A percentile compares a stretch with the other conserved stretches of the same genome.
phyloP scores from a whole-genome alignment of 306 rosid species.

The Astragalus membranaceus region DNA sequence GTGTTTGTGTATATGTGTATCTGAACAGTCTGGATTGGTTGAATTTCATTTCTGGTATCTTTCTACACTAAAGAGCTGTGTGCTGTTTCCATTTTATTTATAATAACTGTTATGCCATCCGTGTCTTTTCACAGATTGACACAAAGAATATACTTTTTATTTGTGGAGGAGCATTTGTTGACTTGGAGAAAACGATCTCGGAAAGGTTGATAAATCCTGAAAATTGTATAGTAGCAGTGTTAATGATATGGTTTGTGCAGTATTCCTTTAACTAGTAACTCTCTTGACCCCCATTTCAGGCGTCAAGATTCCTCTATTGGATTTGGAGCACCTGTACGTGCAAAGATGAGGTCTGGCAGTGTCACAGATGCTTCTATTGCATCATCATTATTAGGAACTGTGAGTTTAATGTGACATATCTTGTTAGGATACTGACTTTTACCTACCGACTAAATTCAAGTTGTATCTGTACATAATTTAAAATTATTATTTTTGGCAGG shows the following conservation, averaged over 20 bases:
- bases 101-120: conserved; percentile 1
- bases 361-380: conserved; percentile 78
- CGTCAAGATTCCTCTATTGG: conserved; percentile 96
- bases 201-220: conserved; percentile 63
- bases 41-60: conserved; percentile 1
- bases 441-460: not conserved
- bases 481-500: conserved; percentile 45
- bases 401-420: conserved; percentile 34
- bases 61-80: not conserved
- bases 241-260: not conserved
- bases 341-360: conserved; percentile 80
- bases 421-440: conserved; percentile 4
- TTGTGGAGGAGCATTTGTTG: conserved; percentile 94
- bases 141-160: conserved; percentile 97
- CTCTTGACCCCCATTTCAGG: conserved; percentile 37
- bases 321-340: conserved; percentile 92
- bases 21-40: not conserved
- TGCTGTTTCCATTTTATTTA: not conserved
- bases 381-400: conserved; percentile 79
- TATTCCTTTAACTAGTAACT: not conserved
- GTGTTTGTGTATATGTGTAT: not conserved
- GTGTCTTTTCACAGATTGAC: conserved; percentile 64
- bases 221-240: not conserved
- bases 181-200: conserved; percentile 95
- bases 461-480: conserved; percentile 10